phyloP scores from a whole-genome alignment of 169 alveolate species.

The Cryptosporidium sp. region DNA sequence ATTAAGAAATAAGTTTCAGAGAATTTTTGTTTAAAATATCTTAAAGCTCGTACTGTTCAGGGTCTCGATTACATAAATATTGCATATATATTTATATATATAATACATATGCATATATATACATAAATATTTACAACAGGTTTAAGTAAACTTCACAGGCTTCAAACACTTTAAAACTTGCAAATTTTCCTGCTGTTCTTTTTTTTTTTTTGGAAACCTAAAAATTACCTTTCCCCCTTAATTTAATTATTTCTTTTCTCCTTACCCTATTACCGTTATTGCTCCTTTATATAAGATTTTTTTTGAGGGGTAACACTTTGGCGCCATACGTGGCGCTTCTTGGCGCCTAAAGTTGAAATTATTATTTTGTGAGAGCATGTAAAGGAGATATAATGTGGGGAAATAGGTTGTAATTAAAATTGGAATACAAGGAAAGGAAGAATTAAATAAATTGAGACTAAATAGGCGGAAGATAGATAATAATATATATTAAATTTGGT shows the following conservation, averaged over 20 bases:
- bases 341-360: slow-evolving; percentile 12
- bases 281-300: slow-evolving; percentile 33
- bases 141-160: slow-evolving; percentile 2
- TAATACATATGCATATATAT: slow-evolving; percentile 1
- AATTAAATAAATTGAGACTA: not conserved
- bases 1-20: not conserved
- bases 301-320: slow-evolving; percentile 25
- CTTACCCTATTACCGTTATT: slow-evolving; percentile 8
- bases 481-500: not conserved
- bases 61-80: slow-evolving; percentile 1
- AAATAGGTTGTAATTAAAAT: not conserved
- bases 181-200: not conserved
- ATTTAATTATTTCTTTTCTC: not conserved
- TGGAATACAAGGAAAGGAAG: not conserved
- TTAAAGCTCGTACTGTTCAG: not conserved
- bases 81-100: not conserved
- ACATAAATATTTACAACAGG: not conserved
- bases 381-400: slow-evolving; percentile 16
- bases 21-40: not conserved
- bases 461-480: not conserved
- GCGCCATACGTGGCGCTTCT: slow-evolving; percentile 1
- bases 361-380: slow-evolving; percentile 1
- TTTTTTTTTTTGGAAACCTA: not conserved
- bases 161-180: slow-evolving; percentile 10
- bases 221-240: slow-evolving; percentile 8